Evolutionary conservation across 768 basidiomycete species (phyloP), one percentile per base, ranked within the genome.

Genomic region (Scleroderma citrinum): DNA sequence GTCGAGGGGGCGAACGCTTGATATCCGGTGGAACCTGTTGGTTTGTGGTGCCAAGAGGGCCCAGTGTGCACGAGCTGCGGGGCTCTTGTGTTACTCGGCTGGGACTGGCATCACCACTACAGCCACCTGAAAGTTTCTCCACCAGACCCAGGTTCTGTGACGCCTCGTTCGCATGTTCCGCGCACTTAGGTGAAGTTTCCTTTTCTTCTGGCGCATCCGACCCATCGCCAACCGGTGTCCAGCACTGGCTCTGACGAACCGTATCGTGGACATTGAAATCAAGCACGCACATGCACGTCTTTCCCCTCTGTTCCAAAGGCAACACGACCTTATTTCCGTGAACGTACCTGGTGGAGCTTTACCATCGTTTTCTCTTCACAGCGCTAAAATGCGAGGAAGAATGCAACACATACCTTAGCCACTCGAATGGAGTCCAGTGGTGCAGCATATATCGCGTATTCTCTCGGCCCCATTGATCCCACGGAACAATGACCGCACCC

Each of bases 291-390:
- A 63, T 46, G 17, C 36, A 50, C 42, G 43, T 56, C 31, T 41
- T 48, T 4, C 56, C 39, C 10, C 51, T 39, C 17, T 56, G 44
- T 5, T 30, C 12, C 30, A 4, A 29, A 29, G 60, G 58, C 26
- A 70, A 54, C 7, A 69, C 67, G 20, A 73, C 62, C 11, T 73
- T 66, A 30, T 64, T 55, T 4, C 72, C 74, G n/a, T 76, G 71
- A 1, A 73, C 69, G n/a, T 74, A 71, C 45, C 72, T 72, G 37
- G 7, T 7, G 17, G 19, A 23, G 19, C 17, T 16, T 19, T 29
- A 24, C 16, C 17, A n/a, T n/a, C 8, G 13, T 10, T 3, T 11
- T 19, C 17, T 39, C 20, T 10, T 7, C 10, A 1, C 17, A 39
- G 23, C 2, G 31, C 44, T 8, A 8, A 50, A 21, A 20, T 39